phyloP scores from a whole-genome alignment of 495 filamentous ascomycete species.

The Aspergillus carlsbadensis region DNA sequence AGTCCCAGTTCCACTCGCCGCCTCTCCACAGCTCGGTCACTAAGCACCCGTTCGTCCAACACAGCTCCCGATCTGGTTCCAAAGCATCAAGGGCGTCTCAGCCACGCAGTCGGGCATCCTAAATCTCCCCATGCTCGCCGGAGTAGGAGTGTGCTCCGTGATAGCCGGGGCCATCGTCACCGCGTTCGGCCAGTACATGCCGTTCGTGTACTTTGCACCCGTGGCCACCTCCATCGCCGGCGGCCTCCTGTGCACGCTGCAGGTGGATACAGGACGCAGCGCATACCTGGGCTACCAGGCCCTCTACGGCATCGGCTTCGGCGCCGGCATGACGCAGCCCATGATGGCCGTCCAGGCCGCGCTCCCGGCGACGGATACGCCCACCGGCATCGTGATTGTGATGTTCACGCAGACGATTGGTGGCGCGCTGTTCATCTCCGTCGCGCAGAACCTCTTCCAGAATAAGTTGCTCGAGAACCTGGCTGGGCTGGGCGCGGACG shows the following conservation, averaged over 20 bases:
- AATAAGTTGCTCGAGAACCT: no score
- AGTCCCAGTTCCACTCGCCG: no score
- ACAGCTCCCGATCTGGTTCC: constrained; percentile 68
- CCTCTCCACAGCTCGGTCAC: not conserved
- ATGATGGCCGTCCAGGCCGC: not conserved
- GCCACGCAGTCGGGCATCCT: constrained; percentile 64
- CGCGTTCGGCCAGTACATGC: not conserved
- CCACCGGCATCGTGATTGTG: no score
- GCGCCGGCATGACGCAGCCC: not conserved
- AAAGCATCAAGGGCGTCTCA: constrained; percentile 61
- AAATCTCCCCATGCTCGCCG: constrained; percentile 64
- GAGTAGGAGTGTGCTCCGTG: not conserved
- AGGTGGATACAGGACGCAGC: not conserved
- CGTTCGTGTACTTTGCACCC: not conserved
- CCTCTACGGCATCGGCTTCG: constrained; percentile 1
- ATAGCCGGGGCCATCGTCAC: not conserved
- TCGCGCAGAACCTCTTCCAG: no score
- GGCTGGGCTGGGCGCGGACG: no score
- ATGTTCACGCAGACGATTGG: no score
- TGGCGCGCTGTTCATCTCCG: no score
- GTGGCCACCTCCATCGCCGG: not conserved
- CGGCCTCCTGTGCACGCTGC: not conserved
- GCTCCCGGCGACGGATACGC: no score
- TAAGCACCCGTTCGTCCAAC: not conserved
- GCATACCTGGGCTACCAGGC: not conserved